These are phyloP conservation scores for Backusella circina DNA, from an alignment of 192 early-diverging fungal genomes.

Conservation along the genomic window DNA sequence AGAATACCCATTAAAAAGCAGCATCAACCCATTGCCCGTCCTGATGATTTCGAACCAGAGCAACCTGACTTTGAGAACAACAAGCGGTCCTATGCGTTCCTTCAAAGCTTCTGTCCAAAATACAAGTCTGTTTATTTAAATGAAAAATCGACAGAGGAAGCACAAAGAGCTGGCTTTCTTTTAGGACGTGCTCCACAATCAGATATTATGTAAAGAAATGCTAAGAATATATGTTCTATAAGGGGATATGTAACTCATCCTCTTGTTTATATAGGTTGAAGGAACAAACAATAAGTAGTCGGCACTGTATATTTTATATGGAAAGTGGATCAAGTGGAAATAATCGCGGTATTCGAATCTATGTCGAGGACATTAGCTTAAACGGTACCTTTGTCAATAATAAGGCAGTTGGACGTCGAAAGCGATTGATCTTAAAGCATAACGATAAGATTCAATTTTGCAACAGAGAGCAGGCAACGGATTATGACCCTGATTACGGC, in stretches of 20 bases:
- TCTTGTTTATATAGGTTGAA: background rate
- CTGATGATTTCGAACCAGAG: background rate
- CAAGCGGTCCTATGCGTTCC: background rate
- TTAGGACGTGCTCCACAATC: constrained; percentile 1
- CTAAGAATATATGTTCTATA: background rate
- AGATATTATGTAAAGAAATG: background rate
- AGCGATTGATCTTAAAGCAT: background rate
- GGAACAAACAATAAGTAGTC: constrained; percentile 1
- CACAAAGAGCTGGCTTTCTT: background rate
- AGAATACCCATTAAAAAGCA: background rate
- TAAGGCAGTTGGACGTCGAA: background rate
- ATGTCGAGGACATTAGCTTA: constrained; percentile 6
- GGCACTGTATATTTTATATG: constrained; percentile 13
- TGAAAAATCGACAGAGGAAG: background rate
- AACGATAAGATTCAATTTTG: background rate
- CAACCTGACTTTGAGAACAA: background rate
- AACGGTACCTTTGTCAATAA: constrained; percentile 14
- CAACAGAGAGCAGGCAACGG: background rate
- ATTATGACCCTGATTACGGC: background rate
- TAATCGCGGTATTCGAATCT: constrained; percentile 4
- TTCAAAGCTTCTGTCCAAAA: background rate
- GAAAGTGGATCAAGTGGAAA: constrained; percentile 5
- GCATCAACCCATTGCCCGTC: background rate
- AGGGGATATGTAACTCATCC: background rate
- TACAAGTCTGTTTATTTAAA: background rate